Evolutionary conservation across 2,329 filamentous ascomycete species (phyloP).

Genomic region (Arthroderma uncinatum): DNA sequence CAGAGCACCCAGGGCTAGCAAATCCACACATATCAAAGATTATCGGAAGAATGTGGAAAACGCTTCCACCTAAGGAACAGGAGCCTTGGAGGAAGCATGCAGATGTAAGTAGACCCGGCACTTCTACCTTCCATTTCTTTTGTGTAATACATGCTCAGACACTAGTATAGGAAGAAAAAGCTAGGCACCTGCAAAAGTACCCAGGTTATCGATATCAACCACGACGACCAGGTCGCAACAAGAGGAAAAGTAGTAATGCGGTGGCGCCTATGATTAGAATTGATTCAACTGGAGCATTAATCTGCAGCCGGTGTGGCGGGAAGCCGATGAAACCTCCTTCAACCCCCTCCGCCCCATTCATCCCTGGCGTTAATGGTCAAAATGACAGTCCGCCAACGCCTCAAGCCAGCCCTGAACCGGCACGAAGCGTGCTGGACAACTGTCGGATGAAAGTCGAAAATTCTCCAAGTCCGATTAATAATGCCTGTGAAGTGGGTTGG

Average conservation of each 20-base stretch:
- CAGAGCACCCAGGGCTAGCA: constrained; percentile 73
- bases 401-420: constrained; percentile 19
- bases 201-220: constrained; percentile 93
- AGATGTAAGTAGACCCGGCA: constrained; percentile 50
- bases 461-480: constrained; percentile 19
- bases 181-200: constrained; percentile 76
- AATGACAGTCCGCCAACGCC: constrained; percentile 18
- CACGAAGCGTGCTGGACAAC: constrained; percentile 19
- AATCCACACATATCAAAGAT: constrained; percentile 98
- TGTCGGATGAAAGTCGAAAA: constrained; percentile 18
- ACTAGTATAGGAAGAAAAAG: constrained; percentile 62
- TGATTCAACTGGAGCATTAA: constrained; percentile 29
- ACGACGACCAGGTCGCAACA: constrained; percentile 53
- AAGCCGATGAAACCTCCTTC: constrained; percentile 35
- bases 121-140: neutral
- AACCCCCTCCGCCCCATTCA: constrained; percentile 33
- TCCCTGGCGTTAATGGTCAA: constrained; percentile 20
- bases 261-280: constrained; percentile 26
- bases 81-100: constrained; percentile 80
- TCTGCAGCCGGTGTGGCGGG: constrained; percentile 36
- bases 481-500: constrained; percentile 18
- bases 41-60: constrained; percentile 84
- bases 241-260: constrained; percentile 32
- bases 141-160: constrained; percentile 1
- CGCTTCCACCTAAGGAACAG: constrained; percentile 62